phyloP scores from a whole-genome alignment of 2,329 filamentous ascomycete species.

The Trichoderma sp. region DNA sequence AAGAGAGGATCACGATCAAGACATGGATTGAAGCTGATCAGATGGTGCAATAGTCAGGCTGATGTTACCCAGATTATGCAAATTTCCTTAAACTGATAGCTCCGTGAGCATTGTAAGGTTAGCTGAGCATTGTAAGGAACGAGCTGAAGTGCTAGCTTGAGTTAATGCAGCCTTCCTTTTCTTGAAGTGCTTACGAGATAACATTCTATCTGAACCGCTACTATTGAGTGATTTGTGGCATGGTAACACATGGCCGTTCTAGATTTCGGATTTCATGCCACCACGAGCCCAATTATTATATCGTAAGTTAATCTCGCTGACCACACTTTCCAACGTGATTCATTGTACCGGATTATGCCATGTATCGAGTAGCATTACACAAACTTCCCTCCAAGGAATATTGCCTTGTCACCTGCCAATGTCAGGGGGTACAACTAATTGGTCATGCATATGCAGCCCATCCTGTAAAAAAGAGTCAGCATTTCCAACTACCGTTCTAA shows the following conservation, averaged over 20 bases:
- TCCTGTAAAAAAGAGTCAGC: slow-evolving; percentile 29
- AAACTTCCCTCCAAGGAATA: not conserved
- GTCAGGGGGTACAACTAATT: not conserved
- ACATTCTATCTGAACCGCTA: not conserved
- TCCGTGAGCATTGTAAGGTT: too few species aligned
- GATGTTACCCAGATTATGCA: too few species aligned
- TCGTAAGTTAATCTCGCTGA: not conserved
- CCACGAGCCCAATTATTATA: not conserved
- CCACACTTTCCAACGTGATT: too few species aligned
- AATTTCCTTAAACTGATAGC: too few species aligned
- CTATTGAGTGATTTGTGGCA: not conserved
- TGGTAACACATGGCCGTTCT: not conserved
- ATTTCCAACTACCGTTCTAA: not conserved
- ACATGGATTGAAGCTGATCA: too few species aligned
- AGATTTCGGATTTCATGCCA: not conserved
- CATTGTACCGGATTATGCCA: not conserved
- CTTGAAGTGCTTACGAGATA: not conserved
- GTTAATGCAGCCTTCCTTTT: too few species aligned
- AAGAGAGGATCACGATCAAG: too few species aligned
- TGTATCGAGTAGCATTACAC: not conserved
- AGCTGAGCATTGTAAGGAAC: too few species aligned
- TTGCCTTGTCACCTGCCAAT: not conserved
- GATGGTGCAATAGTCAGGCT: too few species aligned
- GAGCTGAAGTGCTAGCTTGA: too few species aligned
- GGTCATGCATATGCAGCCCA: slow-evolving; percentile 47